Evolutionary conservation across 306 rosid genomes (phyloP), one percentile per base, ranked within the genome.

Genomic region (Quercus aquifolioides): DNA sequence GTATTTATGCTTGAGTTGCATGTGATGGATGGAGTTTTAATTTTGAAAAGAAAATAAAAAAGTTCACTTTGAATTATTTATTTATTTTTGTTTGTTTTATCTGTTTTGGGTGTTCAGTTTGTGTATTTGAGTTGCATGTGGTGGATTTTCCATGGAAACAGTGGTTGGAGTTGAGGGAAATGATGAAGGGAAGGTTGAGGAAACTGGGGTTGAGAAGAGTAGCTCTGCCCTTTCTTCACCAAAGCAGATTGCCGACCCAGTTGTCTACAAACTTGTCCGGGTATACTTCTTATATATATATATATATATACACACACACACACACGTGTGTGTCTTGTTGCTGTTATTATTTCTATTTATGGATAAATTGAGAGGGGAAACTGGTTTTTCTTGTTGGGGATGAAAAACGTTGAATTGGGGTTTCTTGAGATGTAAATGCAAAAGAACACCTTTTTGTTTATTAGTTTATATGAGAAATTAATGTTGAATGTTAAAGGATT

Each of bases 241-340:
- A 0, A 89, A 78, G 80, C 88, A 87, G 80, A 81, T 93, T 80
- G 77, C 98, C 13, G 92, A 93, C 69, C 97, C 98, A 25, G 92
- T 96, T 88, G 97, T 96, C 31, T 96, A 96, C 89, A 96, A 96
- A 89, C 99, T 96, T 30, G 99, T 96, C 55, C 92, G 98, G 99
- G 99, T 96, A 90, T 38, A 43, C 59, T 60, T 74, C 69, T 6
- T 69, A 74, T 25, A 2, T 46, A 38, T 6, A 35, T 5, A 35
- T 6, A 35, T 0, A 33, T 0, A 33, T 0, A 35, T 1, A 35
- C 7, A 33, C 38, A 33, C 38, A 5, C 38, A 5, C 4, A 15
- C 6, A 1, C 3, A 1, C 17, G 70, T 64, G 70, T 30, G 5
- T 30, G 10, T 17, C 5, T 64, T 31, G 6, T 30, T 64, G 70